phyloP scores from a whole-genome alignment of 345 rosid genomes.

The Balakata baccata region DNA sequence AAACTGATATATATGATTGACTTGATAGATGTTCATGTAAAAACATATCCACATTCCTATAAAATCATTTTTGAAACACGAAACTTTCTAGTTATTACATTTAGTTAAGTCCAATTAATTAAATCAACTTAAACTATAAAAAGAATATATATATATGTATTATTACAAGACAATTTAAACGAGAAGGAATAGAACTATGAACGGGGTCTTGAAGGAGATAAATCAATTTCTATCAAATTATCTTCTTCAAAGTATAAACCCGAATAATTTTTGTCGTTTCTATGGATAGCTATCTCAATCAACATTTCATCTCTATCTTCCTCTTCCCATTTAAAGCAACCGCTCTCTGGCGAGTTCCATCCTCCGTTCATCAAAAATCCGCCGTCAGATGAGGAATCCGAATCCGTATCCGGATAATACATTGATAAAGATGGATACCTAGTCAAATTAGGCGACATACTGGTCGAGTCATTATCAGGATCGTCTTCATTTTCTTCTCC shows the following conservation, averaged over 20 bases:
- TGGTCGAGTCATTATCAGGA: slow-evolving; percentile 13
- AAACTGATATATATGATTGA: no score
- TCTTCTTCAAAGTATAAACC: slow-evolving; percentile 58
- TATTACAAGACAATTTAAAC: no score
- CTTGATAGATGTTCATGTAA: no score
- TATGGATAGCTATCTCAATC: slow-evolving; percentile 67
- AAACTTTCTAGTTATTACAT: not conserved
- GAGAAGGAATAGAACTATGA: no score
- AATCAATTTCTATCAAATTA: slow-evolving; percentile 65
- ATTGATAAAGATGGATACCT: slow-evolving; percentile 50
- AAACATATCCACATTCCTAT: no score
- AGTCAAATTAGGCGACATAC: slow-evolving; percentile 9
- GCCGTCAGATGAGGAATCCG: slow-evolving; percentile 47
- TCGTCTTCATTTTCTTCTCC: slow-evolving; percentile 41
- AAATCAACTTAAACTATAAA: not conserved
- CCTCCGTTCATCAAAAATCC: slow-evolving; percentile 28
- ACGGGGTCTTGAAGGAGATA: slow-evolving; percentile 28
- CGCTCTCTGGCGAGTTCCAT: slow-evolving; percentile 49
- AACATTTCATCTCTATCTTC: no score
- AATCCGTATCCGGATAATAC: slow-evolving; percentile 61
- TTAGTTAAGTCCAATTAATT: not conserved
- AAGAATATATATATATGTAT: no score
- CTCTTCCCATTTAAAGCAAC: no score
- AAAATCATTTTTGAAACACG: not conserved
- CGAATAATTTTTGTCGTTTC: slow-evolving; percentile 22